These are phyloP conservation scores for Conticribra guillardii DNA, from an alignment of 108 stramenopile genomes.

Conservation along the genomic window DNA sequence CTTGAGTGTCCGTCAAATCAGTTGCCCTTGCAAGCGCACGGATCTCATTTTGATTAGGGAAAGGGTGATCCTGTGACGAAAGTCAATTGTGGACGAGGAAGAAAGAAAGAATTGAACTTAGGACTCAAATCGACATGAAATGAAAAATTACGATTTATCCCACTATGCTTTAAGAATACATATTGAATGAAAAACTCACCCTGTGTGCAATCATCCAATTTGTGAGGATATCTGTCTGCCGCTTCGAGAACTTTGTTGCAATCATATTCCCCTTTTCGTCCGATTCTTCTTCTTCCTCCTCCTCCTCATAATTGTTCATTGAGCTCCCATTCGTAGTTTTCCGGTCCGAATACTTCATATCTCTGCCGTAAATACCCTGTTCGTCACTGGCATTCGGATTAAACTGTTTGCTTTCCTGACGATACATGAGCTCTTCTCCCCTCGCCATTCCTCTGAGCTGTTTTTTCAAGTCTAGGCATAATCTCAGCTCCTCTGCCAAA, in stretches of 20 bases:
- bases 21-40: slow-evolving; percentile 5
- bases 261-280: slow-evolving; percentile 24
- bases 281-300: background rate
- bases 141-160: background rate
- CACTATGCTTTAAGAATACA: too few relatives aligned
- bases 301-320: background rate
- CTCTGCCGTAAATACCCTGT: too few relatives aligned
- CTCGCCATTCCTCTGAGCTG: slow-evolving; percentile 4
- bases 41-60: slow-evolving; percentile 23
- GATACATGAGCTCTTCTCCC: slow-evolving; percentile 7
- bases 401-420: too few relatives aligned
- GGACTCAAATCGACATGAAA: background rate
- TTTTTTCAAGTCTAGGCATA: slow-evolving; percentile 35
- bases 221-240: slow-evolving; percentile 64
- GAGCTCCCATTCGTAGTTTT: background rate
- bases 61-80: slow-evolving; percentile 41
- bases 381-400: too few relatives aligned
- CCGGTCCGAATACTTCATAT: too few relatives aligned
- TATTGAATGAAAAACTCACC: slow-evolving; percentile 20
- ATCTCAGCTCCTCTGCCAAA: slow-evolving; percentile 33
- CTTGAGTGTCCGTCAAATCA: slow-evolving; percentile 18
- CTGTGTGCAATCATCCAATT: slow-evolving; percentile 69
- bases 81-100: too few relatives aligned
- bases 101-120: too few relatives aligned
- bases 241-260: slow-evolving; percentile 64